Evolutionary conservation across 2,329 filamentous ascomycete species (phyloP).

Genomic region (Decorospora gaudefroyi): DNA sequence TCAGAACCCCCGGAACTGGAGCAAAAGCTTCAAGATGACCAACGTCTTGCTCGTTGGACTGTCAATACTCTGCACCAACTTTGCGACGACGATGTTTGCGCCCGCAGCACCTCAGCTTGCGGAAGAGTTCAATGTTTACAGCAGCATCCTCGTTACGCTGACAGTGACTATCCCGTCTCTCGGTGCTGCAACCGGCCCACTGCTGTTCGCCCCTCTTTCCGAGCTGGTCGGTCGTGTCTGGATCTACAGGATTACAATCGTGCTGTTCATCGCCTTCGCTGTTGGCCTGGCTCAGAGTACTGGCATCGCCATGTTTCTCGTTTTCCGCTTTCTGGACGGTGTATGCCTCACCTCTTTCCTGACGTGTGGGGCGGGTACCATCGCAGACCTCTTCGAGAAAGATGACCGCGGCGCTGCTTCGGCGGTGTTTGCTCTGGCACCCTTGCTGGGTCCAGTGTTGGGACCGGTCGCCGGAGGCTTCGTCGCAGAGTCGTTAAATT

Average conservation of each 20-base stretch:
- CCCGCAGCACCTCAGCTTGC: not conserved
- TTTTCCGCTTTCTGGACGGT: slow-evolving; percentile 43
- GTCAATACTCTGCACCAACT: slow-evolving; percentile 15
- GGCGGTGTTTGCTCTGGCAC: slow-evolving; percentile 1
- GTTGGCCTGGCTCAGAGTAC: slow-evolving; percentile 44
- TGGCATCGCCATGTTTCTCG: slow-evolving; percentile 42
- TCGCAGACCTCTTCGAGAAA: slow-evolving; percentile 50
- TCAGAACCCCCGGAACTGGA: slow-evolving; percentile 47
- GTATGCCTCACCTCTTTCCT: slow-evolving; percentile 34
- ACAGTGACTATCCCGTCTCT: slow-evolving; percentile 30
- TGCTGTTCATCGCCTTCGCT: slow-evolving; percentile 58
- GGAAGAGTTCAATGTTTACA: slow-evolving; percentile 25
- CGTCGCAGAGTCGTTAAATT: no score
- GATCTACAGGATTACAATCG: slow-evolving; percentile 45
- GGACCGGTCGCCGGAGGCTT: no score
- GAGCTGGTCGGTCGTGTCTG: slow-evolving; percentile 39
- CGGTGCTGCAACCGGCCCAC: slow-evolving; percentile 43
- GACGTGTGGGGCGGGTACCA: slow-evolving; percentile 40
- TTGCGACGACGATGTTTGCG: slow-evolving; percentile 17
- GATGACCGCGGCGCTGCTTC: slow-evolving; percentile 50
- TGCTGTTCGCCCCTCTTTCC: slow-evolving; percentile 41
- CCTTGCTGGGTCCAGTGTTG: no score
- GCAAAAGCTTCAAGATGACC: not conserved
- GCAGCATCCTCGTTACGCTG: not conserved
- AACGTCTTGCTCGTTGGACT: slow-evolving; percentile 1